phyloP scores from a whole-genome alignment of 2,329 filamentous ascomycete species.

The Rosellinia necatrix region DNA sequence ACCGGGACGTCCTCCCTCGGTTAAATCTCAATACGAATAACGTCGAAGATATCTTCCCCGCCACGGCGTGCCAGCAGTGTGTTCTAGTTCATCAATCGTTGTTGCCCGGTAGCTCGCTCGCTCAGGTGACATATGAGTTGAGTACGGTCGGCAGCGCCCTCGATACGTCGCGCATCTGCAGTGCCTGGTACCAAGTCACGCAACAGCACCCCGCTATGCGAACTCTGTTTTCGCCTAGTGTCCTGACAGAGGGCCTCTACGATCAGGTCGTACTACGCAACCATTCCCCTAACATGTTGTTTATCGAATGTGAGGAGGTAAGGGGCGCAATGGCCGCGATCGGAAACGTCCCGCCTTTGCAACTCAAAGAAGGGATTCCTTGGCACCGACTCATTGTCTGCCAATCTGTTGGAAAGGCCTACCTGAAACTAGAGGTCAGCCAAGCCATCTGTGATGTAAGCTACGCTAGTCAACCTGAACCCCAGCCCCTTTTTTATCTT shows the following conservation, averaged over 20 bases:
- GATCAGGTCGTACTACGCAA: constrained; percentile 55
- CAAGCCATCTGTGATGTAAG: constrained; percentile 55
- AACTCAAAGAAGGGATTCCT: constrained; percentile 46
- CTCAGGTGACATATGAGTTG: constrained; percentile 55
- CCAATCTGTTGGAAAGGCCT: constrained; percentile 48
- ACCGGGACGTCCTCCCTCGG: constrained; percentile 47
- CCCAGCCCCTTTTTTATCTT: background rate
- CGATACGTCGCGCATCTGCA: constrained; percentile 52
- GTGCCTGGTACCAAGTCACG: constrained; percentile 55
- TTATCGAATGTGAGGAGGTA: constrained; percentile 51
- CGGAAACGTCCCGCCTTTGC: constrained; percentile 49
- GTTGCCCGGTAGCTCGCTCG: constrained; percentile 48
- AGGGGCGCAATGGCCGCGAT: constrained; percentile 47
- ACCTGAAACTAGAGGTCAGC: constrained; percentile 56
- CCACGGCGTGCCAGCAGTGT: constrained; percentile 54
- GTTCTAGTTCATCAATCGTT: constrained; percentile 53
- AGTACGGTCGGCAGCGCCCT: constrained; percentile 45
- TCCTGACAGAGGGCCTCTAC: constrained; percentile 53
- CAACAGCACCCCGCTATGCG: constrained; percentile 51
- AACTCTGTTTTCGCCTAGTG: constrained; percentile 57
- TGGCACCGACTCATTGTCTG: constrained; percentile 58
- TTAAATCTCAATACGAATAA: constrained; percentile 50
- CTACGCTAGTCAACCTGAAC: too few relatives aligned
- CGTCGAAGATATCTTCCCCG: constrained; percentile 55
- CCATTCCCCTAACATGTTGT: constrained; percentile 56